Evolutionary conservation across 2,329 filamentous ascomycete genomes (phyloP).

Genomic region (Sporothrix luriei): DNA sequence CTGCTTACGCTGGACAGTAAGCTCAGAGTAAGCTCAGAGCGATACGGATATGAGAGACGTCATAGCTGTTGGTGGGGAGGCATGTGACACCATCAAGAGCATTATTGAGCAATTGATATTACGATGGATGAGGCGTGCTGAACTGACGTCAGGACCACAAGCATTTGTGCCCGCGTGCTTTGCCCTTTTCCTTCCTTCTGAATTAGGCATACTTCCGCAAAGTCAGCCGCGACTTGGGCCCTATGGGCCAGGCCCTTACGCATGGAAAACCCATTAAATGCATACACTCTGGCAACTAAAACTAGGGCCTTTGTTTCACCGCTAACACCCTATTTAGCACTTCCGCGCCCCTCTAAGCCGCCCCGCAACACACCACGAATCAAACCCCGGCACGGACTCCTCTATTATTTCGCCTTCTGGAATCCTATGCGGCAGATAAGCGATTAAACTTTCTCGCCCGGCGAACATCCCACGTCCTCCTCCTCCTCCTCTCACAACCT

Average conservation of each 20-base stretch:
- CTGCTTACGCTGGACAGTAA: no score
- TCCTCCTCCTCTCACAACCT: not conserved
- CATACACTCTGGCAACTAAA: not conserved
- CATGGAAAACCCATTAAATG: not conserved
- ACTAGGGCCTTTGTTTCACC: not conserved
- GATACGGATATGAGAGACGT: no score
- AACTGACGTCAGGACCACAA: constrained; percentile 2
- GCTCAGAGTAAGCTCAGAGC: no score
- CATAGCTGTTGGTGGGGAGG: no score
- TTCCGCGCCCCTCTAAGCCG: not conserved
- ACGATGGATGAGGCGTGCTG: not conserved
- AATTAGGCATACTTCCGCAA: constrained; percentile 15
- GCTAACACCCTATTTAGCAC: not conserved
- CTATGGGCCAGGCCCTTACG: not conserved
- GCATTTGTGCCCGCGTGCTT: not conserved
- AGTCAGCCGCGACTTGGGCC: not conserved
- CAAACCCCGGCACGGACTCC: not conserved
- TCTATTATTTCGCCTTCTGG: constrained; percentile 1
- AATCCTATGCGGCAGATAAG: constrained; percentile 19
- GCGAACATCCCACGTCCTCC: constrained; percentile 9
- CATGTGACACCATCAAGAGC: no score
- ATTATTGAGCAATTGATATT: not conserved
- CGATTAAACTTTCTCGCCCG: constrained; percentile 5
- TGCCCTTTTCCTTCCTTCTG: constrained; percentile 1
- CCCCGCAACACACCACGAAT: not conserved